These are phyloP conservation scores for Hyaloperonospora brassicae DNA, from an alignment of 352 stramenopile species.

Conservation along the genomic window DNA sequence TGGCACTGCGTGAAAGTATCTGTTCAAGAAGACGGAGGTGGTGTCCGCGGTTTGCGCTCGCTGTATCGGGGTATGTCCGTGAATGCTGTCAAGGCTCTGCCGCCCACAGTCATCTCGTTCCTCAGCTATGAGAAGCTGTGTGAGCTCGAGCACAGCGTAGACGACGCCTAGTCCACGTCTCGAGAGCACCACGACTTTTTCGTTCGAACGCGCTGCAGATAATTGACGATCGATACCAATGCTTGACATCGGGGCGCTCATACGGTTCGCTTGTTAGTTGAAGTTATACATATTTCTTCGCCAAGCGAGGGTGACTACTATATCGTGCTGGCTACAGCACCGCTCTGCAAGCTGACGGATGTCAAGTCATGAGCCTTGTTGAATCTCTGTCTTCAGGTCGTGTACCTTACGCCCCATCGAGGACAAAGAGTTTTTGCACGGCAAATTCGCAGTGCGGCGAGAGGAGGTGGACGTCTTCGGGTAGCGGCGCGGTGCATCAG, in stretches of 20 bases:
- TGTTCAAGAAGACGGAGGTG: conserved; percentile 28
- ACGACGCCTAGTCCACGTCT: conserved; percentile 23
- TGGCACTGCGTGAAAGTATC: conserved; percentile 64
- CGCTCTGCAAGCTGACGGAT: too few relatives aligned
- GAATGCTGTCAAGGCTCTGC: conserved; percentile 63
- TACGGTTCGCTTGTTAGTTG: conserved; percentile 12
- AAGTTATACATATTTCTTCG: conserved; percentile 7
- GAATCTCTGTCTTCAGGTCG: conserved; percentile 63
- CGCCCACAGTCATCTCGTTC: conserved; percentile 69
- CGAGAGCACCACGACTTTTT: neutral
- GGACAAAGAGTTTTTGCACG: conserved; percentile 44
- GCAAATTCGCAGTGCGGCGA: conserved; percentile 19
- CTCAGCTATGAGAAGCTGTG: conserved; percentile 75
- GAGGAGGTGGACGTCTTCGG: conserved; percentile 21
- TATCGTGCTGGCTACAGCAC: too few relatives aligned
- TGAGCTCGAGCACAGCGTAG: conserved; percentile 33
- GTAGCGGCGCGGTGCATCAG: conserved; percentile 13
- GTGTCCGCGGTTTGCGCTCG: conserved; percentile 25
- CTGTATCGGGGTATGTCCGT: conserved; percentile 75
- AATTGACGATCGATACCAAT: neutral
- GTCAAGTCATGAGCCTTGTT: neutral
- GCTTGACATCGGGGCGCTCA: neutral
- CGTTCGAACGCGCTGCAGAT: neutral
- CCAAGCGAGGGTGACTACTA: neutral
- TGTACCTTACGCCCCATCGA: conserved; percentile 59